Conservation (phyloP, 768 basidiomycete species). For the Zangia roseola region DNA sequence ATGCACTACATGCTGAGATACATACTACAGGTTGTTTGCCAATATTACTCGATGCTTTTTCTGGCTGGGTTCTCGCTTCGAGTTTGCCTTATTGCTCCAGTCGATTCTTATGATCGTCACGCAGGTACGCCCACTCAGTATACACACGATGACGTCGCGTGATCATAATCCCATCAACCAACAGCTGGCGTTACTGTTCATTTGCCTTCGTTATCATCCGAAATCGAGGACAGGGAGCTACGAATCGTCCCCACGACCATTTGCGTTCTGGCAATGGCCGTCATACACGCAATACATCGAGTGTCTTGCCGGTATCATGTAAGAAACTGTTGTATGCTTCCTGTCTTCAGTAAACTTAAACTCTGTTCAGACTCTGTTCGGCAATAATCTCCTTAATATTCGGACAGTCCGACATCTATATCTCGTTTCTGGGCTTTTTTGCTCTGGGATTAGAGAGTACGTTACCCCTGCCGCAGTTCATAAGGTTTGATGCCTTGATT, state of each 20-base stretch:
- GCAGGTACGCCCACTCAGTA: conserved; percentile 49
- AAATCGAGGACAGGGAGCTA: conserved; percentile 56
- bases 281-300: conserved; percentile 78
- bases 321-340: conserved; percentile 7
- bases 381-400: conserved; percentile 77
- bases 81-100: conserved; percentile 74
- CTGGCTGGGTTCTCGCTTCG: conserved; percentile 82
- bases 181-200: conserved; percentile 76
- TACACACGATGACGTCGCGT: conserved; percentile 14
- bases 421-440: conserved; percentile 67
- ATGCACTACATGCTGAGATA: conserved; percentile 6
- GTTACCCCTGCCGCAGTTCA: conserved; percentile 80
- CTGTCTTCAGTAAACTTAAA: conserved; percentile 6
- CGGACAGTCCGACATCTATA: conserved; percentile 56
- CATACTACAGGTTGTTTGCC: conserved; percentile 58
- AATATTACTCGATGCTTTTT: conserved; percentile 91
- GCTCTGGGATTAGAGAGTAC: conserved; percentile 84
- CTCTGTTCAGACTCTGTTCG: conserved; percentile 50
- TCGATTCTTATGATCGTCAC: conserved; percentile 83
- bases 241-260: conserved; percentile 59
- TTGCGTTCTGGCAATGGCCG: conserved; percentile 86
- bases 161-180: conserved; percentile 17
- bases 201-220: conserved; percentile 75
- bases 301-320: conserved; percentile 81
- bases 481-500: conserved; percentile 49